Evolutionary conservation across 495 filamentous ascomycete species (phyloP), one percentile per base, ranked within the genome.

Genomic region (Neurospora sp.): DNA sequence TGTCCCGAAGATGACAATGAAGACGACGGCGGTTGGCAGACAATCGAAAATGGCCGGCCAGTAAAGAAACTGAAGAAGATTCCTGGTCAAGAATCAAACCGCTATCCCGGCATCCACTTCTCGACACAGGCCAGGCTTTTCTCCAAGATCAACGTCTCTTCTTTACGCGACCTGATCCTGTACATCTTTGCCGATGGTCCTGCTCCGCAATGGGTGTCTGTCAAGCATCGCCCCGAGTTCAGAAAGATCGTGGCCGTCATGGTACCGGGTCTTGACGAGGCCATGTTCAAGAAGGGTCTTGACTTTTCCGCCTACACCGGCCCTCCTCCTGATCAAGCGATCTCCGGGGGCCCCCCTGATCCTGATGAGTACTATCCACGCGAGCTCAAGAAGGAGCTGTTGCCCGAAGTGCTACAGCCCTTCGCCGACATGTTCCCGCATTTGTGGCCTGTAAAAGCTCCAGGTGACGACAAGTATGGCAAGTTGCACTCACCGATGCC

Each of bases 161-260:
- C 96, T 74, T 81, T 99, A 22, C 95, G 97, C 77, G 88, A 86
- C 40, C 82, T 99, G 44, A 84, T 94, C 6, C 84, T 98, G n/a
- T 98, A 97, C 81, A 88, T 97, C 71, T 89, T 97, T 72, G 93
- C 94, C 53, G 94, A 98, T 80, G 96, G 91, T 1, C 73, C 82
- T 0, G 88, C 91, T 7, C 96, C 96, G 5, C 91, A 96, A 81
- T 99, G 94, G 92, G 88, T 97, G 20, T 88, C 92, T 27, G 86
- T 97, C 68, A 87, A 88, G 75, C 88, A 97, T 78, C 91, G 93
- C 70, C 86, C 86, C 1, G 84, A 90, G 75, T 90, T 98, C 70
- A 85, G 89, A 42, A 96, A 94, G 80, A 90, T 94, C 27, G 96
- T 97, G 18, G 88, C 94, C n/a, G 82, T 98, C 72, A 95, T 98